A percentile compares a stretch with the other conserved stretches of the same genome.
phyloP scores from a whole-genome alignment of 2,329 filamentous ascomycete species.

The Colletotrichum sidae region DNA sequence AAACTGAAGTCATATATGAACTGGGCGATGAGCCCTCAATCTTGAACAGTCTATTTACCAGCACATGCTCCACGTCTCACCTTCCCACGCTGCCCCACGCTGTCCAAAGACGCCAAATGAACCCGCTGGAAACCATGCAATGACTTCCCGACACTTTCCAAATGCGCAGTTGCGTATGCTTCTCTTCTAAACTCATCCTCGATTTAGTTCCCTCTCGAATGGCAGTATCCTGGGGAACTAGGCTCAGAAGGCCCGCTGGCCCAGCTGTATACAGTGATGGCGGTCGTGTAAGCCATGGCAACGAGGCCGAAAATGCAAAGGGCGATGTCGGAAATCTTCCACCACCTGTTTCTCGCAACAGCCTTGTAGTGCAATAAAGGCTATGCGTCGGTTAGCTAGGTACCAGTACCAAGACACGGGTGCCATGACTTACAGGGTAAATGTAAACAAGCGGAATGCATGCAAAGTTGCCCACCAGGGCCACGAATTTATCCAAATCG shows the following conservation, averaged over 20 bases:
- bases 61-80: conserved; percentile 14
- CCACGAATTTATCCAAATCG: conserved; percentile 86
- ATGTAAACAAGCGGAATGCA: conserved; percentile 86
- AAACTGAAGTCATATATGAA: conserved; percentile 14
- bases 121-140: conserved; percentile 35
- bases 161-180: conserved; percentile 6
- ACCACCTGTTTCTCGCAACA: conserved; percentile 76
- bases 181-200: neutral
- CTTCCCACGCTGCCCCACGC: conserved; percentile 15
- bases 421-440: conserved; percentile 81
- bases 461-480: conserved; percentile 78
- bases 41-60: conserved; percentile 37
- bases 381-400: conserved; percentile 61
- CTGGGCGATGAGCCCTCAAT: conserved; percentile 36
- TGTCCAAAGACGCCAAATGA: conserved; percentile 22
- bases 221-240: conserved; percentile 65
- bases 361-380: conserved; percentile 90
- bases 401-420: conserved; percentile 27
- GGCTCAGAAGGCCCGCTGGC: conserved; percentile 64
- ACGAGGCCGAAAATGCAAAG: conserved; percentile 86
- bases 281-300: conserved; percentile 93
- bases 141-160: conserved; percentile 34
- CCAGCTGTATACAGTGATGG: conserved; percentile 90
- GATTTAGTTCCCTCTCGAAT: conserved; percentile 46
- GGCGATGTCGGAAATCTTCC: conserved; percentile 77